Base-by-base conservation (phyloP, 1,284 basidiomycete genomes). In the Afroboletus lepidellus region DNA sequence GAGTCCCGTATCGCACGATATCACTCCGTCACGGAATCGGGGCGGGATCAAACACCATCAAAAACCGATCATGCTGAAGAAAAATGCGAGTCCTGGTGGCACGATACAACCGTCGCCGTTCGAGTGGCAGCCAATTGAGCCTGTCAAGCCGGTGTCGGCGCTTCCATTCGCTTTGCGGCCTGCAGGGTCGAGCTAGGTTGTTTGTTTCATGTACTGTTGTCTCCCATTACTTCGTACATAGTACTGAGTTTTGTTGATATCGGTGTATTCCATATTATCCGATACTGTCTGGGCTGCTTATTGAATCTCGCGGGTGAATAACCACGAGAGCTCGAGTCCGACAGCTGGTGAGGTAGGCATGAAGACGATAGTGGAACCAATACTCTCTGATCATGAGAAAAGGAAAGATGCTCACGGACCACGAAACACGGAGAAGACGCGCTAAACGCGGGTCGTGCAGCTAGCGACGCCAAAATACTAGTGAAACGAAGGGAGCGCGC, bases 41-140 rank as follows among this genome's bases (percentile, higher is more conserved):
- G 58, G 58, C 25, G 62, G 57, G 6, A 37, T 45, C 18, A 77
- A 76, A 54, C 73, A 73, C 34, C 78, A 81, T 55, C 69, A 69
- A 41, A 70, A 69, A 46, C 68, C 78, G 8, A 72, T 77, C 34
- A 63, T 69, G 8, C 51, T 79, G 53, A 77, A 74, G 64, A 77
- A 74, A 52, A 67, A 56, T 32, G 57, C 67, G n/a, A 71, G 61
- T 18, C 51, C 60, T 39, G 39, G 65, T 6, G 24, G 67, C 15
- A 24, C 73, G 23, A 57, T 72, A 5, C 67, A 73, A 8, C 56
- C 75, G 6, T 60, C 76, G 23, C 56, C 71, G 1, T 86, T 87
- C 63, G 76, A 79, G 56, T 88, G 85, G 85, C 80, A 84, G 13
- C 84, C 85, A 0, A 62, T 87, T 49, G 83, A 85, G 9, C 71